Conservation (phyloP, 1,139 yeast genomes). For the Citeromyces siamensis region DNA sequence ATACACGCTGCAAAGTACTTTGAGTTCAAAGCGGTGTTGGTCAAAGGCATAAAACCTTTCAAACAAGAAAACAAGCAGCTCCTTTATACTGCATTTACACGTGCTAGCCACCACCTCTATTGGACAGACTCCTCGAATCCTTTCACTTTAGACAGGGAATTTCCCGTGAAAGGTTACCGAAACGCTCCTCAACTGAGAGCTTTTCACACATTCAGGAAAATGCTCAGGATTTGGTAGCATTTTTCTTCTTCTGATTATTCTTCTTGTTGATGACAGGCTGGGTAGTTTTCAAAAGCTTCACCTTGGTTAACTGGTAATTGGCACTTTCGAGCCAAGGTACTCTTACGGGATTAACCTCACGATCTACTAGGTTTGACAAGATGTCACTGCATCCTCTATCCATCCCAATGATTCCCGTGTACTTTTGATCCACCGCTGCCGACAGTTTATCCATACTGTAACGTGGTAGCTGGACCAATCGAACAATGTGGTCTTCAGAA, state of each 20-base stretch:
- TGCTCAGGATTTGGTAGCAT: slow-evolving; percentile 11
- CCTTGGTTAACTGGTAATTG: slow-evolving; percentile 21
- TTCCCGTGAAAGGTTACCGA: too few species aligned
- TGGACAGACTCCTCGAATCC: too few species aligned
- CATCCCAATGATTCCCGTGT: slow-evolving; percentile 8
- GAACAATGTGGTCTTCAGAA: slow-evolving; percentile 21
- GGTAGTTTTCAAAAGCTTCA: slow-evolving; percentile 26
- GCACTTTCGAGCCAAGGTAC: slow-evolving; percentile 6
- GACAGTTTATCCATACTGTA: slow-evolving; percentile 29
- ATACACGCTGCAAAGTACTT: slow-evolving; percentile 31
- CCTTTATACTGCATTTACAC: slow-evolving; percentile 53
- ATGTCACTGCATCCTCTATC: slow-evolving; percentile 9
- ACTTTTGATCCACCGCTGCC: slow-evolving; percentile 16
- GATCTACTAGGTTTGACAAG: slow-evolving; percentile 20
- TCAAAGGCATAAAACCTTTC: slow-evolving; percentile 21
- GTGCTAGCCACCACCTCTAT: slow-evolving; percentile 45
- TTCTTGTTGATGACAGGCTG: slow-evolving; percentile 25
- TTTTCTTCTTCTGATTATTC: slow-evolving; percentile 17
- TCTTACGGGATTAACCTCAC: slow-evolving; percentile 22
- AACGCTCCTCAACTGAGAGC: too few species aligned
- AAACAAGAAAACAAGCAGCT: slow-evolving; percentile 21
- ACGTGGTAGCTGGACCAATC: slow-evolving; percentile 41
- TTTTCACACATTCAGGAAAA: too few species aligned
- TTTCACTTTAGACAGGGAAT: too few species aligned
- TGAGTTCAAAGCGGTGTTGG: slow-evolving; percentile 3